Evolutionary conservation across 78 protist species (phyloP).

Genomic region (Trichosphaerium sp.): DNA sequence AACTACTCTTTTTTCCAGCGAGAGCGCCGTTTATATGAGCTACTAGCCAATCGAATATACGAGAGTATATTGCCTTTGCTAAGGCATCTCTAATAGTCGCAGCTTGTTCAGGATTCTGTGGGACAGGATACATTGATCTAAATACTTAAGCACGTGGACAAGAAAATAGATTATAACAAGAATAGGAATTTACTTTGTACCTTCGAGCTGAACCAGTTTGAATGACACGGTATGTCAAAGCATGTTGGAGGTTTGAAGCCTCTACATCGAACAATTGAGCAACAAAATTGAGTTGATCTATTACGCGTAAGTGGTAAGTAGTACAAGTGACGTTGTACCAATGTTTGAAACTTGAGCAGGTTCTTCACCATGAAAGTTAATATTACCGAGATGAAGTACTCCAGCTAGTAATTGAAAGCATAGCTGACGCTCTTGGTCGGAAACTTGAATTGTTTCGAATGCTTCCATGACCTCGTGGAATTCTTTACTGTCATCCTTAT

Average conservation of each 20-base stretch:
- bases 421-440: conserved; percentile 17
- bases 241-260: conserved; percentile 13
- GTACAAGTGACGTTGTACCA: no score
- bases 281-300: no score
- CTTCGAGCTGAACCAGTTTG: conserved; percentile 30
- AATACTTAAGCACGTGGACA: no score
- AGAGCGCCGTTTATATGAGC: conserved; percentile 46
- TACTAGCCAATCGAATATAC: conserved; percentile 58
- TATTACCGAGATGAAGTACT: conserved; percentile 62
- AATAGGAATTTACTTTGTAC: no score
- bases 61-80: conserved; percentile 48
- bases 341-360: no score
- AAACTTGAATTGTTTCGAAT: not conserved
- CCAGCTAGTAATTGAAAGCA: conserved; percentile 59
- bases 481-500: conserved; percentile 48
- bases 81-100: conserved; percentile 34
- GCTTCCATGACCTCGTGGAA: conserved; percentile 12
- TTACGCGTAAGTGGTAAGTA: no score
- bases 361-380: conserved; percentile 17
- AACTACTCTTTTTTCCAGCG: conserved; percentile 14
- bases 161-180: no score
- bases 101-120: conserved; percentile 54
- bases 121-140: conserved; percentile 9
- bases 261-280: conserved; percentile 44
- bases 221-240: conserved; percentile 45